These are phyloP conservation scores for Amylocarpus encephaloides DNA, from an alignment of 2,329 filamentous ascomycete species.

Conservation along the genomic window DNA sequence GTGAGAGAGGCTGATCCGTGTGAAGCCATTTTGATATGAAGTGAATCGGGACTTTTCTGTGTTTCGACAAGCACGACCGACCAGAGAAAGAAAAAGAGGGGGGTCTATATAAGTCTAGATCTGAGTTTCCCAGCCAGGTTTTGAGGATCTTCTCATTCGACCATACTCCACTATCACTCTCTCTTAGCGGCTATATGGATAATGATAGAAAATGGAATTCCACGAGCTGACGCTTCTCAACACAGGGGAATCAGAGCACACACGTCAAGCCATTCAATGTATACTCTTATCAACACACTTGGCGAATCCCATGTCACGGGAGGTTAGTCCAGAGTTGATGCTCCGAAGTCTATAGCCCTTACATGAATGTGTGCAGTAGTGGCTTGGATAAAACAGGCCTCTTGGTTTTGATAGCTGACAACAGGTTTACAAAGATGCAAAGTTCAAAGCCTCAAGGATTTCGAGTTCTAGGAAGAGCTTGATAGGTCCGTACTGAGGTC, in stretches of 20 bases:
- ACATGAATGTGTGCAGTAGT: slow-evolving; percentile 1
- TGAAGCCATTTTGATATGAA: slow-evolving; percentile 6
- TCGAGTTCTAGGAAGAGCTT: neutral
- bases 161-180: neutral
- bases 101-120: slow-evolving; percentile 7
- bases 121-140: neutral
- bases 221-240: neutral
- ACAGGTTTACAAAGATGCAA: slow-evolving; percentile 4
- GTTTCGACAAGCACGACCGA: neutral
- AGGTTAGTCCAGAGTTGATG: neutral
- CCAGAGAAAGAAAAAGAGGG: neutral
- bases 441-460: neutral
- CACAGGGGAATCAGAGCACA: neutral
- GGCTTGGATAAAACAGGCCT: slow-evolving; percentile 2
- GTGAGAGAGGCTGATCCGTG: neutral
- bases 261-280: neutral
- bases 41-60: neutral
- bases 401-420: slow-evolving; percentile 2
- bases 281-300: neutral
- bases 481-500: slow-evolving; percentile 1
- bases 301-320: slow-evolving; percentile 6
- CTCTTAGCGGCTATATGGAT: slow-evolving; percentile 6
- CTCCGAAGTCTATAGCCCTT: neutral
- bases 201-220: neutral
- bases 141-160: neutral